These are phyloP conservation scores for Hymenoscyphus scutula DNA, from an alignment of 2,329 filamentous ascomycete species.

Conservation along the genomic window DNA sequence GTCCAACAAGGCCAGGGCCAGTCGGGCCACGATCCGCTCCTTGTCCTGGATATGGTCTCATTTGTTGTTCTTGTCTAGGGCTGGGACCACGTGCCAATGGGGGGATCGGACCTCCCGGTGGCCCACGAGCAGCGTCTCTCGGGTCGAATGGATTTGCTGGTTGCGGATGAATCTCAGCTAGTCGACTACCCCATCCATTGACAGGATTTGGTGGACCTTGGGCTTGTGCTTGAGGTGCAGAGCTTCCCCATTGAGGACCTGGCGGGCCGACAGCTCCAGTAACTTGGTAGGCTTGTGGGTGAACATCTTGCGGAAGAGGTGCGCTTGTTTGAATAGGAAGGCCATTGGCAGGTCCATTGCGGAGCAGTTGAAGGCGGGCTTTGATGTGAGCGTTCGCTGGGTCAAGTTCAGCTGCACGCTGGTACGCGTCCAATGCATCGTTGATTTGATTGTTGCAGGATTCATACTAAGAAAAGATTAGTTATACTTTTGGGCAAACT, in stretches of 20 bases:
- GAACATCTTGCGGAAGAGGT: slow-evolving; percentile 92
- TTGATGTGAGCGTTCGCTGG: slow-evolving; percentile 95
- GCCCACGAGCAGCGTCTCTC: slow-evolving; percentile 66
- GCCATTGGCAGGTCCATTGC: slow-evolving; percentile 73
- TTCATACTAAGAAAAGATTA: slow-evolving; percentile 66
- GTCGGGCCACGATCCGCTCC: slow-evolving; percentile 52
- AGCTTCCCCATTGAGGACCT: slow-evolving; percentile 85
- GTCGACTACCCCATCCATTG: slow-evolving; percentile 59
- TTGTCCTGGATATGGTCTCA: slow-evolving; percentile 55
- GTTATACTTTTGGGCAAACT: slow-evolving; percentile 27
- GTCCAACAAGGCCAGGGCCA: slow-evolving; percentile 15
- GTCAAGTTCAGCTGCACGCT: slow-evolving; percentile 90
- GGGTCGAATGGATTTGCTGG: slow-evolving; percentile 80
- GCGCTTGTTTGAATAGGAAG: slow-evolving; percentile 69
- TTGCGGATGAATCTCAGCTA: slow-evolving; percentile 78
- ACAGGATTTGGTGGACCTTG: slow-evolving; percentile 36
- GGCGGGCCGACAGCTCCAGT: slow-evolving; percentile 79
- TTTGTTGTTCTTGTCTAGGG: slow-evolving; percentile 70
- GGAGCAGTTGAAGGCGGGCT: slow-evolving; percentile 83
- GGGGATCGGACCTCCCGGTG: slow-evolving; percentile 60
- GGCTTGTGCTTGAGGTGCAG: slow-evolving; percentile 62
- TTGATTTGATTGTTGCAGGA: slow-evolving; percentile 98
- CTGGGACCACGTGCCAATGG: slow-evolving; percentile 64
- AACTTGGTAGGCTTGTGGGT: slow-evolving; percentile 89
- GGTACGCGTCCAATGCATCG: slow-evolving; percentile 93